Percentiles rank a stretch among this genome's conserved stretches.
Evolutionary conservation across 306 rosid species (phyloP).

Genomic region (Dalbergia cultrata): DNA sequence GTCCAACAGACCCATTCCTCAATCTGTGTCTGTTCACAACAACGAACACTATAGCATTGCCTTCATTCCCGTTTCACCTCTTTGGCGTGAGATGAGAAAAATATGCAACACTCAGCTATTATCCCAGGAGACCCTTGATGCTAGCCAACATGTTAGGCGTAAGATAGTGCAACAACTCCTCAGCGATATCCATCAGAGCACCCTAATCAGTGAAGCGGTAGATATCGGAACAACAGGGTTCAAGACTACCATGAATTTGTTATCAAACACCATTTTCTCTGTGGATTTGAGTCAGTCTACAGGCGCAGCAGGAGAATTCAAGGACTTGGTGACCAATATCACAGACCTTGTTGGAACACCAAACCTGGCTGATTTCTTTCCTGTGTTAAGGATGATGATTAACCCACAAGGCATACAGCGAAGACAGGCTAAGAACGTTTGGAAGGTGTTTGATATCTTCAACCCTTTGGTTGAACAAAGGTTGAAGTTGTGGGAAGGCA

Average conservation of each 20-base stretch:
- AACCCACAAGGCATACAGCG: slow-evolving; percentile 42
- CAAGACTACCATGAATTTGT: slow-evolving; percentile 32
- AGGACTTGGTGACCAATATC: slow-evolving; percentile 30
- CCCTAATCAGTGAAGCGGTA: slow-evolving; percentile 31
- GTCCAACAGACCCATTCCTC: background rate
- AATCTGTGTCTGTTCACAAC: background rate
- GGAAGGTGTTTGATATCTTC: slow-evolving; percentile 29
- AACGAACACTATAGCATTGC: background rate
- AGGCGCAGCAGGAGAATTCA: slow-evolving; percentile 5
- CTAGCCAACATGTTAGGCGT: slow-evolving; percentile 14
- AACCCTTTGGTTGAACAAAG: slow-evolving; percentile 27
- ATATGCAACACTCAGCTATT: slow-evolving; percentile 25
- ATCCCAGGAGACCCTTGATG: slow-evolving; percentile 38
- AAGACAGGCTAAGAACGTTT: slow-evolving; percentile 28
- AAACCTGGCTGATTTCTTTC: slow-evolving; percentile 45
- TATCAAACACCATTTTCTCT: slow-evolving; percentile 48
- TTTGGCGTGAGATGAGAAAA: slow-evolving; percentile 1
- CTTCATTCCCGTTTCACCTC: slow-evolving; percentile 14
- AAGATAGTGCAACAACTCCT: slow-evolving; percentile 43
- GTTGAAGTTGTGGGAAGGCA: slow-evolving; percentile 19
- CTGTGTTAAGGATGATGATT: slow-evolving; percentile 15
- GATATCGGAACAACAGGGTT: slow-evolving; percentile 49
- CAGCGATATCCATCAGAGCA: background rate
- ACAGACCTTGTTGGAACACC: slow-evolving; percentile 45
- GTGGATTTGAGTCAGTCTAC: slow-evolving; percentile 42